Percentiles rank a stretch among this genome's conserved stretches.
Evolutionary conservation across 1,284 basidiomycete genomes (phyloP).

Genomic region (Volvariella surrecta): DNA sequence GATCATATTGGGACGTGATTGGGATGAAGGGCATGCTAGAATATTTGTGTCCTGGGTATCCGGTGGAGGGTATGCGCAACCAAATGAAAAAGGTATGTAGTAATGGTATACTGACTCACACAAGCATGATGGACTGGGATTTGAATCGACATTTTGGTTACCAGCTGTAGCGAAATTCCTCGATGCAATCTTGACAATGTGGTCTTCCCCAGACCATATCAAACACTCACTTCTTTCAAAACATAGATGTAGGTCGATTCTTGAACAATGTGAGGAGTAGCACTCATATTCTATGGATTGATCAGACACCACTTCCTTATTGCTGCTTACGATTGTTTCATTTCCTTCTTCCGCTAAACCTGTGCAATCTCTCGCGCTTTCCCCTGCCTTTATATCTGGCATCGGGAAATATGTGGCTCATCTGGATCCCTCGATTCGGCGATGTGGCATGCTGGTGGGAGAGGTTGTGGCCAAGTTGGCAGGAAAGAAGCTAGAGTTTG

Average conservation of each 20-base stretch:
- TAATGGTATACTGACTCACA: no score
- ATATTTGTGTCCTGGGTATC: slow-evolving; percentile 59
- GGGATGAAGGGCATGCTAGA: slow-evolving; percentile 50
- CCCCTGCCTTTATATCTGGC: slow-evolving; percentile 61
- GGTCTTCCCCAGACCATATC: slow-evolving; percentile 61
- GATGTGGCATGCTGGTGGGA: slow-evolving; percentile 91
- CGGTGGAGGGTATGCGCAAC: slow-evolving; percentile 18
- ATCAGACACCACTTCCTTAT: slow-evolving; percentile 60
- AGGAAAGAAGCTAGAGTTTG: slow-evolving; percentile 70
- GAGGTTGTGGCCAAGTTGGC: slow-evolving; percentile 63
- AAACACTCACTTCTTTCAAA: slow-evolving; percentile 63
- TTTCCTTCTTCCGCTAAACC: slow-evolving; percentile 40
- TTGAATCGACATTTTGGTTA: neutral
- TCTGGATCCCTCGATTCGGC: slow-evolving; percentile 66
- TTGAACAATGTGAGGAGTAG: slow-evolving; percentile 1
- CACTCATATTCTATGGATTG: neutral
- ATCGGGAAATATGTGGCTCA: slow-evolving; percentile 77
- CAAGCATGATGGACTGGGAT: neutral
- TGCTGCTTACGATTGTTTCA: slow-evolving; percentile 57
- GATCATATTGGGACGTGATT: slow-evolving; percentile 44
- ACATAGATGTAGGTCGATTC: slow-evolving; percentile 49
- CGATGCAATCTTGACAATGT: slow-evolving; percentile 41
- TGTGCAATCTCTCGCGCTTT: slow-evolving; percentile 37
- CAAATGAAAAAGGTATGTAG: slow-evolving; percentile 29
- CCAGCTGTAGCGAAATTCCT: slow-evolving; percentile 1